These are phyloP conservation scores for Termitomyces bulborhizus DNA, from an alignment of 768 basidiomycete genomes.

Conservation along the genomic window DNA sequence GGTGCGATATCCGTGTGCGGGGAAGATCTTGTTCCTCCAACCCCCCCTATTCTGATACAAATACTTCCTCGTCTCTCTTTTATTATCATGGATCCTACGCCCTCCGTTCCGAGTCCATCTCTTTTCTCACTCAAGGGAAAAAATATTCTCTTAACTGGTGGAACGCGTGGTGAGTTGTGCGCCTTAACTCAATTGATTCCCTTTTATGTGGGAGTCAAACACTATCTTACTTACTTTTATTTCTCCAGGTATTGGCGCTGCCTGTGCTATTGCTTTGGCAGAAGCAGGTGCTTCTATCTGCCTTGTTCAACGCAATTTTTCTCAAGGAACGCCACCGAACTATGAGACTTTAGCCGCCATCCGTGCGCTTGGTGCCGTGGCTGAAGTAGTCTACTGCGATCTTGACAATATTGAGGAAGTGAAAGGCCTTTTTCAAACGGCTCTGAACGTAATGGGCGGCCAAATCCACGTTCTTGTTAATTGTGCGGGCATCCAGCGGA, in stretches of 20 bases:
- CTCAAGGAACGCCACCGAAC: conserved; percentile 17
- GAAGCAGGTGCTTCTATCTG: conserved; percentile 43
- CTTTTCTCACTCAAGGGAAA: conserved; percentile 66
- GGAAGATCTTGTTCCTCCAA: too few relatives aligned
- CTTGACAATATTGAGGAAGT: conserved; percentile 35
- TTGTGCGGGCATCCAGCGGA: conserved; percentile 60
- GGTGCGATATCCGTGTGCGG: conserved; percentile 13
- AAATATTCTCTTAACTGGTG: conserved; percentile 76
- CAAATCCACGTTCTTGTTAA: conserved; percentile 61
- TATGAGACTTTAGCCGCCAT: conserved; percentile 27
- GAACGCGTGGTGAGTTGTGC: conserved; percentile 52
- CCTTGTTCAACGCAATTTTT: conserved; percentile 33
- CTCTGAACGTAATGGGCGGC: conserved; percentile 32
- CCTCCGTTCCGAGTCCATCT: conserved; percentile 37
- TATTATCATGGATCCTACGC: conserved; percentile 46
- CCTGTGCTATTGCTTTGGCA: conserved; percentile 42
- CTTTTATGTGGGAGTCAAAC: neutral
- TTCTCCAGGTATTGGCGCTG: conserved; percentile 40
- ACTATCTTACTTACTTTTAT: neutral
- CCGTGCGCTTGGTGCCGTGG: conserved; percentile 21
- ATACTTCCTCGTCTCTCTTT: conserved; percentile 3
- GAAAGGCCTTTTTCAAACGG: conserved; percentile 33
- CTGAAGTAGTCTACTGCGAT: conserved; percentile 33
- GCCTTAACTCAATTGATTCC: conserved; percentile 6
- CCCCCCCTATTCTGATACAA: conserved; percentile 7